phyloP scores from a whole-genome alignment of 164 flowering plant species.

The Tinospora cordifolia region DNA sequence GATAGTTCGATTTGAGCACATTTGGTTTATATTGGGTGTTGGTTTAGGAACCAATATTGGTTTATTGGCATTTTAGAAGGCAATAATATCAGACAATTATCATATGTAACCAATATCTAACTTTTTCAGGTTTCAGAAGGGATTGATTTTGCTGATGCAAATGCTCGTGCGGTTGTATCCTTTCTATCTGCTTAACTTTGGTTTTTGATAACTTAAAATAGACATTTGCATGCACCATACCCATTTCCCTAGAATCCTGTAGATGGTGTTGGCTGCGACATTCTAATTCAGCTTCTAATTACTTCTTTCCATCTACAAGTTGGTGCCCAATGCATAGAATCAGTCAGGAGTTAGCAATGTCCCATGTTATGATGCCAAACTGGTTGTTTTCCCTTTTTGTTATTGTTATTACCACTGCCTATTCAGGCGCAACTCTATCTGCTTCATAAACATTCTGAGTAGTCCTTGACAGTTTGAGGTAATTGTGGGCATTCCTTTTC shows the following conservation, averaged over 20 bases:
- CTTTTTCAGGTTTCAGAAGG: conserved; percentile 91
- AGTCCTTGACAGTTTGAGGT: conserved; percentile 58
- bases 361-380: neutral
- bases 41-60: neutral
- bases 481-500: conserved; percentile 91
- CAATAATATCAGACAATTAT: neutral
- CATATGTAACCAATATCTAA: conserved; percentile 6
- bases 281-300: conserved; percentile 1
- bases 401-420: neutral
- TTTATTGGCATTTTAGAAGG: neutral
- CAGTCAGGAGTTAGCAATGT: neutral
- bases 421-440: neutral
- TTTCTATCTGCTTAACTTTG: conserved; percentile 18
- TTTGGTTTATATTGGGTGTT: neutral
- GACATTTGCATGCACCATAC: neutral
- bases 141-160: conserved; percentile 87
- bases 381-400: neutral
- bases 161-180: conserved; percentile 98
- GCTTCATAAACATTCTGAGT: conserved; percentile 7
- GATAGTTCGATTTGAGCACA: neutral
- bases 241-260: neutral
- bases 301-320: neutral
- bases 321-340: neutral
- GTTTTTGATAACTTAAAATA: neutral
- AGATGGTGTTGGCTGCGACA: neutral